Evolutionary conservation across 1,284 basidiomycete species (phyloP).

Genomic region (Heliocybe sulcata): DNA sequence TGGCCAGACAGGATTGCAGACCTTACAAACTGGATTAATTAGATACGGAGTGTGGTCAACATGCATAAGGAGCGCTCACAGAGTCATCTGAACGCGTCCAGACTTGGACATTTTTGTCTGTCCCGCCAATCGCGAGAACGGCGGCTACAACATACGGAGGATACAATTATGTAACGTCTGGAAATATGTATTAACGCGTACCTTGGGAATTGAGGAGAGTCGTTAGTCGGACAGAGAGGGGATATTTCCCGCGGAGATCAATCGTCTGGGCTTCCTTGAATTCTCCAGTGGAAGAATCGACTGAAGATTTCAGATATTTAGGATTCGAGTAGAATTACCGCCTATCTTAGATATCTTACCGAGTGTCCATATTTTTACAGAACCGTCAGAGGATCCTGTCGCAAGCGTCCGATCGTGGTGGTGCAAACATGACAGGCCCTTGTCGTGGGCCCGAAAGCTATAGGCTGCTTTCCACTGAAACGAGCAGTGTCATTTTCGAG

Average conservation of each 20-base stretch:
- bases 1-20: conserved; percentile 74
- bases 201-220: conserved; percentile 63
- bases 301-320: background rate
- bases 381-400: conserved; percentile 77
- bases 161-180: background rate
- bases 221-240: conserved; percentile 62
- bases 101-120: conserved; percentile 70
- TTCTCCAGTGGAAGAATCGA: conserved; percentile 1
- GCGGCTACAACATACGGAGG: conserved; percentile 34
- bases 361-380: conserved; percentile 63
- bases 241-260: conserved; percentile 62
- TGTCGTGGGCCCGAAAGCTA: conserved; percentile 54
- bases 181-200: conserved; percentile 22
- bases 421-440: conserved; percentile 62
- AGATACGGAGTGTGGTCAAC: background rate
- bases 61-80: conserved; percentile 23
- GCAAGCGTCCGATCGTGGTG: conserved; percentile 41
- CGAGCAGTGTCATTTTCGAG: conserved; percentile 8
- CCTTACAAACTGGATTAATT: conserved; percentile 41
- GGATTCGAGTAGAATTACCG: background rate
- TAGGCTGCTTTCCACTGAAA: conserved; percentile 45
- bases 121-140: conserved; percentile 72
- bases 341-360: conserved; percentile 26
- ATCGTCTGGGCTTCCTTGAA: conserved; percentile 50
- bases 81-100: conserved; percentile 60